Conservation (phyloP, 306 rosid species). For the Echinosophora koreensis region DNA sequence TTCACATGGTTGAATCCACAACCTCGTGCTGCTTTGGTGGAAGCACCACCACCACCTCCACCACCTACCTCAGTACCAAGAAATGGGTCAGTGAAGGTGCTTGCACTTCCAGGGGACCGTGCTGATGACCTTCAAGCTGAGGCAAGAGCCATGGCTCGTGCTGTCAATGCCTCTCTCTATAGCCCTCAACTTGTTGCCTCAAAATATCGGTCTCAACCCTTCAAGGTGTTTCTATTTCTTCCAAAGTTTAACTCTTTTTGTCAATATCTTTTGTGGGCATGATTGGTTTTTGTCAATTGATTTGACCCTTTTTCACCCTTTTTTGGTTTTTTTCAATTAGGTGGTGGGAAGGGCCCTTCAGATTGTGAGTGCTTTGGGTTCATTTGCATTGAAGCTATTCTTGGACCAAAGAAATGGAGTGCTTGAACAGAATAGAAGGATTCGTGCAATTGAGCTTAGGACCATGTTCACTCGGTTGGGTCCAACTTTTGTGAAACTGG, state of each 20-base stretch:
- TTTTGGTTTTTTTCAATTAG: conserved; percentile 46
- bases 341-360: conserved; percentile 73
- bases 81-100: conserved; percentile 47
- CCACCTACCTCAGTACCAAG: conserved; percentile 43
- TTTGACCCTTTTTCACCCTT: conserved; percentile 9
- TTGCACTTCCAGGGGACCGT: conserved; percentile 51
- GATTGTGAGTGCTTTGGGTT: conserved; percentile 63
- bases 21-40: conserved; percentile 65
- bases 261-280: conserved; percentile 1
- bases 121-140: conserved; percentile 78
- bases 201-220: conserved; percentile 66
- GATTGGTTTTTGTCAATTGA: conserved; percentile 30
- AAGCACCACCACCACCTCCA: conserved; percentile 52
- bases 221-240: conserved; percentile 57
- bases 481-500: conserved; percentile 97
- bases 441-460: conserved; percentile 80
- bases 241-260: conserved; percentile 27
- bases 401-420: conserved; percentile 73
- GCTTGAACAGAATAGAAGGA: conserved; percentile 65
- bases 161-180: conserved; percentile 71
- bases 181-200: conserved; percentile 66
- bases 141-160: conserved; percentile 77
- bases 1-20: conserved; percentile 43
- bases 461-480: conserved; percentile 73
- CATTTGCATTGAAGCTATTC: conserved; percentile 66